A percentile compares a stretch with the other conserved stretches of the same genome.
phyloP scores from a whole-genome alignment of 192 early-diverging fungal genomes.

The Gigaspora rosea region DNA sequence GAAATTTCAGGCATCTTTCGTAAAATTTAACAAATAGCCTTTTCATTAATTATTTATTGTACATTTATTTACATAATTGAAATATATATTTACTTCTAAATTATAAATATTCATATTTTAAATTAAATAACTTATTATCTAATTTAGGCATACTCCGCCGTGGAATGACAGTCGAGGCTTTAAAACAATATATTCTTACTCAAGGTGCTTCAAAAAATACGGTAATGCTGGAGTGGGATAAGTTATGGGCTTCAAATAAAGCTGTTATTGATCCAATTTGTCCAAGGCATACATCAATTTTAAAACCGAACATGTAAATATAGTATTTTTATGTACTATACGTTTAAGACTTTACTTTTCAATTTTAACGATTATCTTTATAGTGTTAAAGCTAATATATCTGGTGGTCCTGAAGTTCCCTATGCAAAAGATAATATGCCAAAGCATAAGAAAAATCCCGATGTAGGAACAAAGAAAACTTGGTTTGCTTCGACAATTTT shows the following conservation, averaged over 20 bases:
- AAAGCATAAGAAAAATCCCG: conserved; percentile 97
- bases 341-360: not conserved
- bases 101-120: not conserved
- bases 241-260: conserved; percentile 97
- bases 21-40: too few relatives aligned
- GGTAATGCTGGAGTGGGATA: conserved; percentile 97
- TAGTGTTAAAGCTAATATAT: conserved; percentile 64
- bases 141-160: conserved; percentile 83
- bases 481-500: conserved; percentile 75
- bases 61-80: too few relatives aligned
- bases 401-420: conserved; percentile 56
- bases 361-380: not conserved
- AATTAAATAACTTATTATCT: conserved; percentile 53
- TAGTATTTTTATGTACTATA: not conserved
- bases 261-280: conserved; percentile 95
- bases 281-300: conserved; percentile 85
- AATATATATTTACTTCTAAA: too few relatives aligned
- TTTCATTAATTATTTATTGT: too few relatives aligned
- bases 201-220: conserved; percentile 97
- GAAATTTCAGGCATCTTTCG: too few relatives aligned
- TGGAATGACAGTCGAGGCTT: conserved; percentile 96
- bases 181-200: conserved; percentile 95
- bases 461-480: conserved; percentile 85
- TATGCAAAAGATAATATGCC: conserved; percentile 64
- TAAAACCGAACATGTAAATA: conserved; percentile 63